Base-by-base conservation (phyloP, 192 early-diverging fungal species). In the Coemansia sp. region DNA sequence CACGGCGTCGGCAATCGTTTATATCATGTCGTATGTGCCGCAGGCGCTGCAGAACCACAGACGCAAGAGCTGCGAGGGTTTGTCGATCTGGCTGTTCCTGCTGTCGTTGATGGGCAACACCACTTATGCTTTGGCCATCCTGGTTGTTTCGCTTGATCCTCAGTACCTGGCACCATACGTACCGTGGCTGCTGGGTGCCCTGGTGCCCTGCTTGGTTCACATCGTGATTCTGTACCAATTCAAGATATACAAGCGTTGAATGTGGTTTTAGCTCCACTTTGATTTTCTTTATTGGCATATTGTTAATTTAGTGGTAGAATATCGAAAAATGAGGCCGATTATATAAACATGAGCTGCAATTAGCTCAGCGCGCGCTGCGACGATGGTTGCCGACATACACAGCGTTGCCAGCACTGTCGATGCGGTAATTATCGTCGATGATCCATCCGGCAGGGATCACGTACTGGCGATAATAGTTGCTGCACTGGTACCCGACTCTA, bases 41-140 rank as follows among this genome's bases (percentile, higher is more conserved):
- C 94, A 95, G 72, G 91, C 91, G 28, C 72, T 90, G 56, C 86
- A 90, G 77, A 95, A 95, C 80, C 87, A 83, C 69, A 71, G 69
- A 59, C 83, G 85, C 64, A 87, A 88, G 75, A 87, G 85, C 50
- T 89, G 87, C 45, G 93, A 92, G 71, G 94, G 94, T 7, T 81
- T 95, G 60, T 89, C 89, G 16, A 64, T 93, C 34, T 88, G 85
- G 63, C 90, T 95, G 86, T 95, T 95, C 67, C 63, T 87, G 29
- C 89, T 91, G 76, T 86, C 87, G 48, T 85, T 93, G 30, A 60
- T 93, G 59, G 94, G 92, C 12, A 95, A 95, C 72, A 64, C 86
- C 0, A 80, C 76, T 14, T 87, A 80, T 60, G 60, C 69, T 38
- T 65, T 89, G 69, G 92, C 92, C n/a, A 90, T 95, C 48, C 76